Evolutionary conservation across 208 protist genomes (phyloP), one percentile per base, ranked within the genome.

Genomic region (Wallacemonas collosoma): DNA sequence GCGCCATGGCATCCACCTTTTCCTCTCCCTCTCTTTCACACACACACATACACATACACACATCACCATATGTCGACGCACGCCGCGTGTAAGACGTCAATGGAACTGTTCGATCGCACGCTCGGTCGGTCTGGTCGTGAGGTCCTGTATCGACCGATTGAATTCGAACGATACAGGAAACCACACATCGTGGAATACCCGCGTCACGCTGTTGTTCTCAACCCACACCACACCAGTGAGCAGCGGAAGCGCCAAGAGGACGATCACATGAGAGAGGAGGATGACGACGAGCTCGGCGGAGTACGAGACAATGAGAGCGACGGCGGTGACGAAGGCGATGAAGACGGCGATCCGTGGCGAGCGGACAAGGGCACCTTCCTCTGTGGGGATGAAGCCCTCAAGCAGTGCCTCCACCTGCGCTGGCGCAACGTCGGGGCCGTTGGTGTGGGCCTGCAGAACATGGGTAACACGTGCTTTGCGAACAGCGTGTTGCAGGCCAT

Each of bases 401-500:
- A 56, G 55, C 78, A 82, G 74, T 60, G 76, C 58, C 62, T 95
- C 63, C 79, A 93, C 66, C 76, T 95, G 36, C 80, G 82, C 36
- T 97, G 93, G 91, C 69, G 64, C 15, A 2, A 74, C 3, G 79
- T 93, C 36, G 71, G 80, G 1, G 79, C 79, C 0, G 87, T 79
- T 8, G 93, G 93, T 0, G 57, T 87, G 15, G 94, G 94, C 0
- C 79, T 98, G 36, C 73, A 83, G 17, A 97, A 97, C 65, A 65
- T 95, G 26, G 94, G 92, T 55, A 98, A 98, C 79, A 96, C 93
- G 14, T 98, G 94, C 73, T 98, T 97, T 68, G 83, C 83, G 9
- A 97, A 98, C 73, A 85, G 80, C 65, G 91, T 97, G 11, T 75
- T 98, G 36, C 94, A 98, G 71, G 84, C 85, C 7, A 72, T 98